Conservation (phyloP, 805 yeast genomes). For the Diddensiella caesifluorescens region DNA sequence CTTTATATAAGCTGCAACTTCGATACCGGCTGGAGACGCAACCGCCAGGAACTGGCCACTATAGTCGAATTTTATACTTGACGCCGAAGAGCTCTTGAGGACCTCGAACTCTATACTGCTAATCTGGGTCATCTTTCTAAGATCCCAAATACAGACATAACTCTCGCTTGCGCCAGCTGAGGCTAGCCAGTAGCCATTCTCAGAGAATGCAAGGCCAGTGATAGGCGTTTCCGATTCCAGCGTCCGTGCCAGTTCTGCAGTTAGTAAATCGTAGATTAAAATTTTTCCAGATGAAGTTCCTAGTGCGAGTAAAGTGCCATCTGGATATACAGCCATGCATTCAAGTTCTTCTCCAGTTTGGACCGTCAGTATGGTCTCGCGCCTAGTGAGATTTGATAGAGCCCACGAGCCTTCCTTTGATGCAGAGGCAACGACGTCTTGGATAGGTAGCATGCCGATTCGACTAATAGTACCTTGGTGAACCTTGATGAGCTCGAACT, state of each 20-base stretch:
- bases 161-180: conserved; percentile 33
- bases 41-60: conserved; percentile 28
- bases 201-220: conserved; percentile 44
- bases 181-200: conserved; percentile 59
- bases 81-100: conserved; percentile 4
- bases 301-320: conserved; percentile 43
- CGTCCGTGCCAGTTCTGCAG: conserved; percentile 31
- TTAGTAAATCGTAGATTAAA: conserved; percentile 38
- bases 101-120: conserved; percentile 16
- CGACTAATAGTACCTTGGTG: conserved; percentile 1
- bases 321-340: conserved; percentile 38
- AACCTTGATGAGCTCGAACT: neutral
- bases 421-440: conserved; percentile 10
- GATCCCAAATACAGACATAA: conserved; percentile 39
- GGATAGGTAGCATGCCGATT: conserved; percentile 3
- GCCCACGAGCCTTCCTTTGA: conserved; percentile 14
- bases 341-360: conserved; percentile 8
- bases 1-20: conserved; percentile 37
- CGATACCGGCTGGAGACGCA: conserved; percentile 20
- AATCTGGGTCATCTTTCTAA: conserved; percentile 36
- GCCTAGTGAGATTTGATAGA: conserved; percentile 12
- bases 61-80: conserved; percentile 24
- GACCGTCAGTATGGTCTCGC: conserved; percentile 13
- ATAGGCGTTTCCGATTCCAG: conserved; percentile 28
- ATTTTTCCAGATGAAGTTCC: conserved; percentile 36